Conservation (phyloP, 2,329 filamentous ascomycete species). For the Grosmannia clavigera region DNA sequence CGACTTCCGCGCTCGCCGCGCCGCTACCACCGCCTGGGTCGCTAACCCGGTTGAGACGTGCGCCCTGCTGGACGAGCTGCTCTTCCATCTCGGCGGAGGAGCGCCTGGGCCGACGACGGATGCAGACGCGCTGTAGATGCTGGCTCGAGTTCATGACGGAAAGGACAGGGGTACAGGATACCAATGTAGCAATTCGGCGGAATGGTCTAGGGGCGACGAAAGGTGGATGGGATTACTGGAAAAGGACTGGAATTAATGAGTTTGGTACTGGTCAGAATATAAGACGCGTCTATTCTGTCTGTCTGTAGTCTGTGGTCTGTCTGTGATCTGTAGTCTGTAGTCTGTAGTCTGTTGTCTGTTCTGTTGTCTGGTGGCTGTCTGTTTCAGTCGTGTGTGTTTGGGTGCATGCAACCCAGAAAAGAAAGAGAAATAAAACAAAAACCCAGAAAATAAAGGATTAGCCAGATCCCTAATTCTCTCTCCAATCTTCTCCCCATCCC, state of each 20-base stretch:
- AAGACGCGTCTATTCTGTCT: no score
- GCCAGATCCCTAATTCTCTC: no score
- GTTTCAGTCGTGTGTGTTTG: no score
- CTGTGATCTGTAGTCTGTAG: no score
- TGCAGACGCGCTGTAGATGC: neutral
- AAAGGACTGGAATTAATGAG: no score
- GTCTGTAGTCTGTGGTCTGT: no score
- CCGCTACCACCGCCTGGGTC: conserved; percentile 95
- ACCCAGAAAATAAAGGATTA: no score
- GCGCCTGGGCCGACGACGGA: neutral
- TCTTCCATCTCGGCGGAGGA: conserved; percentile 35
- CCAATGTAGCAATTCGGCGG: neutral
- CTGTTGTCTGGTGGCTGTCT: no score
- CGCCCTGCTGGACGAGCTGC: conserved; percentile 73
- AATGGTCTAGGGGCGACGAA: neutral
- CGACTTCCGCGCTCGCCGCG: conserved; percentile 88
- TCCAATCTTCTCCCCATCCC: neutral
- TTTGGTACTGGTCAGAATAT: no score
- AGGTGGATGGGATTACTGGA: no score
- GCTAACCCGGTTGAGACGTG: conserved; percentile 87
- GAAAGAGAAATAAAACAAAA: neutral
- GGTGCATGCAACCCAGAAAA: no score
- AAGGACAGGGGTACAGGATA: neutral
- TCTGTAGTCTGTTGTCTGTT: no score
- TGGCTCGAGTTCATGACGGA: neutral